phyloP scores from a whole-genome alignment of 139 green algal genomes.

The Deuterostichococcus epilithicus region DNA sequence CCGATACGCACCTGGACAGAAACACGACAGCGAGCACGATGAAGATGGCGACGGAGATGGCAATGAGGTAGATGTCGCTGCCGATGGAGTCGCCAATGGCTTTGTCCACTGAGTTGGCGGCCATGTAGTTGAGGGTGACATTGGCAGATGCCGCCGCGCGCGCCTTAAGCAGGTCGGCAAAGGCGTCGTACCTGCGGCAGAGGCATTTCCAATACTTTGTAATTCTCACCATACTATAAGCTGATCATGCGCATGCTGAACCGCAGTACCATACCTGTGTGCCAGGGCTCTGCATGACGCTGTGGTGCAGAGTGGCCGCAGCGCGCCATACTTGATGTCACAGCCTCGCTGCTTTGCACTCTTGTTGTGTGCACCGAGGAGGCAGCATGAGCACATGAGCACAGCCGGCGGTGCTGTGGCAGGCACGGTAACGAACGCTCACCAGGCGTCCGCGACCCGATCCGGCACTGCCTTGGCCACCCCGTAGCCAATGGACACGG shows the following conservation, averaged over 20 bases:
- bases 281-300: too few species aligned
- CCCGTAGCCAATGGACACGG: background rate
- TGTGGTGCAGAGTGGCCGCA: too few species aligned
- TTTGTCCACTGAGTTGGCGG: constrained; percentile 15
- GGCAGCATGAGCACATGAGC: too few species aligned
- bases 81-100: constrained; percentile 11
- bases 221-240: too few species aligned
- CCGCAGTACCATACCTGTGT: too few species aligned
- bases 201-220: too few species aligned
- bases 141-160: background rate
- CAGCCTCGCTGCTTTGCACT: too few species aligned
- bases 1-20: constrained; percentile 10
- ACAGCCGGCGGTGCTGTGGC: too few species aligned
- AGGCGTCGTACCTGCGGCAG: constrained; percentile 8
- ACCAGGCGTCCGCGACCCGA: background rate
- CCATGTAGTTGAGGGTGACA: constrained; percentile 7
- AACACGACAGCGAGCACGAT: constrained; percentile 6
- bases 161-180: constrained; percentile 9
- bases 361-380: too few species aligned
- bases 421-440: background rate
- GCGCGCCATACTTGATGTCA: too few species aligned
- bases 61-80: constrained; percentile 22
- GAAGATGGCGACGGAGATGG: constrained; percentile 18
- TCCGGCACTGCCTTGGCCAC: background rate
- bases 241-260: too few species aligned